Percentiles rank a stretch among this genome's conserved stretches.
phyloP scores from a whole-genome alignment of 2,329 filamentous ascomycete species.

The Penicillium sp. region DNA sequence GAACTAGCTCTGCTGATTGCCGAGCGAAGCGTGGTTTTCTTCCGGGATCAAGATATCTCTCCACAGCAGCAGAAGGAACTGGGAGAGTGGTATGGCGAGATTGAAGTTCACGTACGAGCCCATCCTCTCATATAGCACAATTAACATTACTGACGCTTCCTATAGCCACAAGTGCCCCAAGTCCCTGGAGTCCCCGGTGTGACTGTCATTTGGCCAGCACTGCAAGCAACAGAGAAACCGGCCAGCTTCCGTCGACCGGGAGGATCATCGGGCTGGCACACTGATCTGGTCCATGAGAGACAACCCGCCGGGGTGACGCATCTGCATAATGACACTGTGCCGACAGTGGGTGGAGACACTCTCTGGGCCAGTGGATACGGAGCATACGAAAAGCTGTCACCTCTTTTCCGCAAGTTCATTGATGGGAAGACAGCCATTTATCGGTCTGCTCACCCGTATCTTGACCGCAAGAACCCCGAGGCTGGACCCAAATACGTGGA shows the following conservation, averaged over 20 bases:
- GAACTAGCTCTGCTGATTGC: conserved; percentile 60
- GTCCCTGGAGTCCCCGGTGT: conserved; percentile 63
- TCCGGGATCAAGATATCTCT: conserved; percentile 57
- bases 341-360: conserved; percentile 62
- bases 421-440: conserved; percentile 64
- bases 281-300: conserved; percentile 64
- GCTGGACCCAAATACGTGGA: conserved; percentile 63
- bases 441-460: conserved; percentile 60
- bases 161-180: conserved; percentile 63
- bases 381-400: conserved; percentile 68
- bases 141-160: neutral
- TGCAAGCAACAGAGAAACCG: conserved; percentile 56
- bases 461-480: conserved; percentile 58
- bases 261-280: conserved; percentile 64
- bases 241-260: conserved; percentile 63
- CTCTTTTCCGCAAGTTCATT: conserved; percentile 64
- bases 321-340: conserved; percentile 64
- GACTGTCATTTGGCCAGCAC: conserved; percentile 65
- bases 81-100: conserved; percentile 59
- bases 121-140: neutral
- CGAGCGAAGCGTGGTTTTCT: conserved; percentile 62
- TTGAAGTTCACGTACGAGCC: conserved; percentile 61
- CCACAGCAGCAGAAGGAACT: conserved; percentile 61
- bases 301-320: conserved; percentile 68
- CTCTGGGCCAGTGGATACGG: conserved; percentile 67